phyloP scores from a whole-genome alignment of 2,329 filamentous ascomycete species.

The Myotisia sp. region DNA sequence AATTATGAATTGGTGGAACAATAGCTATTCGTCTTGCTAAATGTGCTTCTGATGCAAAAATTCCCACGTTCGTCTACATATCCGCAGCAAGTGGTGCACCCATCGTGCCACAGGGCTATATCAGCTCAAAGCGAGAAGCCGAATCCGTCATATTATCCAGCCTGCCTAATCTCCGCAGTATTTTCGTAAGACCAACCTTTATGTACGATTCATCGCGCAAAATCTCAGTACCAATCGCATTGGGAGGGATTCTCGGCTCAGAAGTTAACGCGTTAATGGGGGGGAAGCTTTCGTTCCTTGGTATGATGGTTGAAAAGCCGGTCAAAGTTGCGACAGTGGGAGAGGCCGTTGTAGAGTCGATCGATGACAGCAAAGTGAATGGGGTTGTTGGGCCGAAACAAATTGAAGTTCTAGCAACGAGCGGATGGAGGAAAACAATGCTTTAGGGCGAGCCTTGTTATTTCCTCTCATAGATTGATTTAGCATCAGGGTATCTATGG shows the following conservation, averaged over 20 bases:
- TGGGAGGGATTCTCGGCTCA: conserved; percentile 57
- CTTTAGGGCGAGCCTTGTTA: conserved; percentile 36
- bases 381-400: conserved; percentile 65
- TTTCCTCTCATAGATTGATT: not conserved
- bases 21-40: conserved; percentile 68
- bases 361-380: conserved; percentile 56
- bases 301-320: conserved; percentile 70
- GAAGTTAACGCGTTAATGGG: conserved; percentile 65
- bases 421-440: conserved; percentile 84
- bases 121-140: conserved; percentile 81
- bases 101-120: conserved; percentile 70
- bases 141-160: conserved; percentile 59
- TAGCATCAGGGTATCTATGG: not conserved
- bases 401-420: conserved; percentile 68
- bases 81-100: conserved; percentile 79
- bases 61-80: conserved; percentile 67
- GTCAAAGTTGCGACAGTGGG: conserved; percentile 76
- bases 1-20: conserved; percentile 7
- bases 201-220: conserved; percentile 73
- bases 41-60: conserved; percentile 52
- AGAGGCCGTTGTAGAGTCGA: conserved; percentile 75
- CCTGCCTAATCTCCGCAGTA: conserved; percentile 59
- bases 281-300: conserved; percentile 64
- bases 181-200: conserved; percentile 78
- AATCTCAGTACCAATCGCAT: conserved; percentile 74